phyloP scores from a whole-genome alignment of 2,329 filamentous ascomycete species.

The Cytospora leucostoma region DNA sequence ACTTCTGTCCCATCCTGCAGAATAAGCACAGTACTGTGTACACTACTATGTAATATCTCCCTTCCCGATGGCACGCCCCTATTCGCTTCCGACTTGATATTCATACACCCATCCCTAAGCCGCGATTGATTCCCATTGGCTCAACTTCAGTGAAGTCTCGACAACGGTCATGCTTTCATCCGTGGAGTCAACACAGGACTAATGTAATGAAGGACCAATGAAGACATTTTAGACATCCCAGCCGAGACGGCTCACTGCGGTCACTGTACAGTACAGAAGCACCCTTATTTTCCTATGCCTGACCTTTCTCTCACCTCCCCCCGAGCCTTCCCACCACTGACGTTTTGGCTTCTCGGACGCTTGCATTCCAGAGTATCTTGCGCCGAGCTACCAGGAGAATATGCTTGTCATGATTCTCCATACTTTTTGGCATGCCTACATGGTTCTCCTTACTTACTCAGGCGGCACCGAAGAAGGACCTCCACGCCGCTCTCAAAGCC shows the following conservation, averaged over 20 bases:
- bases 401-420: constrained; percentile 20
- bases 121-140: constrained; percentile 42
- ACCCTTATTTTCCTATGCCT: constrained; percentile 33
- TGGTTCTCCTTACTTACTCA: background rate
- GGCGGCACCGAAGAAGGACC: background rate
- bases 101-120: constrained; percentile 27
- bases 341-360: constrained; percentile 11
- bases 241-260: constrained; percentile 44
- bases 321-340: constrained; percentile 22
- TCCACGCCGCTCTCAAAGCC: constrained; percentile 4
- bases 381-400: constrained; percentile 4
- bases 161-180: constrained; percentile 56
- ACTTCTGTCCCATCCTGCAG: constrained; percentile 21
- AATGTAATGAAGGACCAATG: constrained; percentile 49
- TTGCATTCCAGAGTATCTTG: constrained; percentile 22
- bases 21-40: background rate
- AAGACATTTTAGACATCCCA: constrained; percentile 41
- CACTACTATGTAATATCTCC: constrained; percentile 20
- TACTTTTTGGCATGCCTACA: background rate
- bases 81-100: constrained; percentile 12
- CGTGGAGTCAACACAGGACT: constrained; percentile 48
- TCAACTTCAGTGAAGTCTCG: constrained; percentile 39
- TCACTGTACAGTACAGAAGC: constrained; percentile 19
- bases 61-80: constrained; percentile 21
- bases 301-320: constrained; percentile 32